Percentiles rank a stretch among this genome's conserved stretches.
Evolutionary conservation across 1,284 basidiomycete species (phyloP).

Genomic region (Golubevia sp.): DNA sequence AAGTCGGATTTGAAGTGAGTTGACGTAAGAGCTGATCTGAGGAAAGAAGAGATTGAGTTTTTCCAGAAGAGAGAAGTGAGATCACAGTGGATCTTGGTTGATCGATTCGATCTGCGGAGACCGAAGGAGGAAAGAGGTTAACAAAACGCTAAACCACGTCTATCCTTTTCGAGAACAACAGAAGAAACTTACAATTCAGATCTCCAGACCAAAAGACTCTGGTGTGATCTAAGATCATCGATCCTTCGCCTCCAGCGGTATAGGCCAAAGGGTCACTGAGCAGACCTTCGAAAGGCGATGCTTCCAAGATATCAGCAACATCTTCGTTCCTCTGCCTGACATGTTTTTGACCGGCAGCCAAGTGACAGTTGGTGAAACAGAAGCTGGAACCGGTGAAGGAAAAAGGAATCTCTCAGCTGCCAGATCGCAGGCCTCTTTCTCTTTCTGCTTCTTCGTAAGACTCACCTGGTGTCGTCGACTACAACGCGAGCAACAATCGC

Average conservation of each 20-base stretch:
- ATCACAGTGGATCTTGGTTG: constrained; percentile 25
- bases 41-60: constrained; percentile 18
- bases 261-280: constrained; percentile 24
- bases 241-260: constrained; percentile 46
- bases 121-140: background rate
- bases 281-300: constrained; percentile 16
- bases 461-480: constrained; percentile 71
- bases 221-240: constrained; percentile 49
- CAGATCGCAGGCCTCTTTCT: too few relatives aligned
- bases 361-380: constrained; percentile 93
- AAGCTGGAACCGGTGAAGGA: too few relatives aligned
- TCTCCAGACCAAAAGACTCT: constrained; percentile 45
- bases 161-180: too few relatives aligned
- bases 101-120: constrained; percentile 41
- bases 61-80: constrained; percentile 12
- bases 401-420: too few relatives aligned
- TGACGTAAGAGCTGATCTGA: constrained; percentile 47
- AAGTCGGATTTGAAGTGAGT: constrained; percentile 32
- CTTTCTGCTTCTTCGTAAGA: too few relatives aligned
- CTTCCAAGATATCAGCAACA: constrained; percentile 79
- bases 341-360: constrained; percentile 88
- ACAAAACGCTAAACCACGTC: too few relatives aligned
- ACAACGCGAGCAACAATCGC: constrained; percentile 88
- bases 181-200: constrained; percentile 30
- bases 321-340: constrained; percentile 83